Evolutionary conservation across 768 basidiomycete genomes (phyloP).

Genomic region (Tylopilus felleus): DNA sequence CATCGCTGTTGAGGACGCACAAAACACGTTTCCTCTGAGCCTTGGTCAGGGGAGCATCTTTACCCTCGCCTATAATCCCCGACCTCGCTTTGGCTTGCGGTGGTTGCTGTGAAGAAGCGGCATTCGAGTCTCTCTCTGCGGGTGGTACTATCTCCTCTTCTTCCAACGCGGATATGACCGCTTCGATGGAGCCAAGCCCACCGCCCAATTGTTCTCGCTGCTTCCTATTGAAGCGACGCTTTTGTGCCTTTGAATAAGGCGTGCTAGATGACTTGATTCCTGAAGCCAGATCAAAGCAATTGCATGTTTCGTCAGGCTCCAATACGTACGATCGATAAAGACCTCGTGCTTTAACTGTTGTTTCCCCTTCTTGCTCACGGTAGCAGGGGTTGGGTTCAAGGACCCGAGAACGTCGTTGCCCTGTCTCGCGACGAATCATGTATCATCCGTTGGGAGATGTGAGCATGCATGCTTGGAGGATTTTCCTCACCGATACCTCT

Average conservation of each 20-base stretch:
- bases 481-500: slow-evolving; percentile 40
- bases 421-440: slow-evolving; percentile 26
- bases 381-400: slow-evolving; percentile 26
- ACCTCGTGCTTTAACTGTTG: slow-evolving; percentile 61
- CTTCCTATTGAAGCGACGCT: slow-evolving; percentile 66
- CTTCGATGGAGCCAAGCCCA: slow-evolving; percentile 48
- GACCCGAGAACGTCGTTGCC: slow-evolving; percentile 43
- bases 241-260: slow-evolving; percentile 71
- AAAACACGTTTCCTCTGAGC: slow-evolving; percentile 64
- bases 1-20: slow-evolving; percentile 41
- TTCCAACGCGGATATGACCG: slow-evolving; percentile 54
- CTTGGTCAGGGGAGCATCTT: slow-evolving; percentile 52
- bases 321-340: slow-evolving; percentile 58
- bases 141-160: slow-evolving; percentile 27
- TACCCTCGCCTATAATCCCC: slow-evolving; percentile 68
- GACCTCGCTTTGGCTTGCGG: slow-evolving; percentile 29
- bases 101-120: slow-evolving; percentile 14
- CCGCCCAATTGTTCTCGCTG: slow-evolving; percentile 57
- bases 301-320: background rate
- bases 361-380: slow-evolving; percentile 63
- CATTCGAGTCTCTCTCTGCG: slow-evolving; percentile 15
- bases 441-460: background rate
- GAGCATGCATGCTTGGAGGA: background rate
- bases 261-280: slow-evolving; percentile 47
- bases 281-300: slow-evolving; percentile 18